Conservation (phyloP, 2,329 filamentous ascomycete genomes). For the Aspergillus clavatus region DNA sequence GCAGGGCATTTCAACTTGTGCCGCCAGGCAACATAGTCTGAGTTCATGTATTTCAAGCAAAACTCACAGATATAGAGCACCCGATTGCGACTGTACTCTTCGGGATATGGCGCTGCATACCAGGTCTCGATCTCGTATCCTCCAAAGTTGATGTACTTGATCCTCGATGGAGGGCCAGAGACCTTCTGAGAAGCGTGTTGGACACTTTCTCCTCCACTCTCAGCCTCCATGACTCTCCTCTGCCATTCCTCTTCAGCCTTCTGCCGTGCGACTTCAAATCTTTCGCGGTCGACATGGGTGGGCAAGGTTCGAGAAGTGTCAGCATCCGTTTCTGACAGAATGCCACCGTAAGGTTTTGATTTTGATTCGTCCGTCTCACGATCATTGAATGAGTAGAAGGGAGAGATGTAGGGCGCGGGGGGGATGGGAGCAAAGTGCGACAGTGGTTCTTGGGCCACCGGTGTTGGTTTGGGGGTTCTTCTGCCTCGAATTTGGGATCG, state of each 20-base stretch:
- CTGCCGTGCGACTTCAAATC: conserved; percentile 84
- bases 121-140: conserved; percentile 98
- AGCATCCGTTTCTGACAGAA: conserved; percentile 80
- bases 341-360: conserved; percentile 91
- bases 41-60: conserved; percentile 99
- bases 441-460: conserved; percentile 41
- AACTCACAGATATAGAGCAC: conserved; percentile 99
- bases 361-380: conserved; percentile 84
- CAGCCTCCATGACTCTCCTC: conserved; percentile 56
- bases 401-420: conserved; percentile 63
- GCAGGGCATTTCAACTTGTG: conserved; percentile 96
- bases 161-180: conserved; percentile 85
- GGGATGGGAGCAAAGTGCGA: conserved; percentile 58
- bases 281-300: conserved; percentile 69
- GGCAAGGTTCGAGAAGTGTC: conserved; percentile 89
- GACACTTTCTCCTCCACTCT: conserved; percentile 60
- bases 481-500: conserved; percentile 54
- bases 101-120: conserved; percentile 97
- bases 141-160: conserved; percentile 97
- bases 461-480: conserved; percentile 40
- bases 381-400: conserved; percentile 84
- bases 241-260: conserved; percentile 92
- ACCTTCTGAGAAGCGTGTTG: conserved; percentile 67
- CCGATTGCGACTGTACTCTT: conserved; percentile 94
- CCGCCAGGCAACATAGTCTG: conserved; percentile 94